Conservation (phyloP, 2,329 filamentous ascomycete species). For the Trichoderma brevicompactum region DNA sequence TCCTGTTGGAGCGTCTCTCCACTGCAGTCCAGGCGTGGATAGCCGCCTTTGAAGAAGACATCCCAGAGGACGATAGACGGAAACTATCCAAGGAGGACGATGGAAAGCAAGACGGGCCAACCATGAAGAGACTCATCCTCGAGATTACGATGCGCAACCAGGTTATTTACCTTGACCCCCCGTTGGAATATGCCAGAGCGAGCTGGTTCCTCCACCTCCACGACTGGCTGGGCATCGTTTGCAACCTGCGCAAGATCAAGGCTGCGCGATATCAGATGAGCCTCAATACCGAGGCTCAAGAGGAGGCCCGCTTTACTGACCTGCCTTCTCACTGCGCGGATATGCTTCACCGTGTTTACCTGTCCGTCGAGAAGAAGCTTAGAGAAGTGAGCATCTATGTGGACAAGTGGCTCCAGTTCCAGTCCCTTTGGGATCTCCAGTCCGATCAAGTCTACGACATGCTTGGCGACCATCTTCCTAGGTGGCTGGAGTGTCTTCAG, state of each 20-base stretch:
- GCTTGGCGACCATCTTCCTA: slow-evolving; percentile 85
- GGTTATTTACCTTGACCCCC: slow-evolving; percentile 94
- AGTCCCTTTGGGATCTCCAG: slow-evolving; percentile 97
- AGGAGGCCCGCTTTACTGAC: slow-evolving; percentile 77
- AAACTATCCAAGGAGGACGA: slow-evolving; percentile 55
- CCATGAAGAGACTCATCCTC: slow-evolving; percentile 75
- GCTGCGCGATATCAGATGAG: slow-evolving; percentile 94
- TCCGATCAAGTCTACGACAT: slow-evolving; percentile 93
- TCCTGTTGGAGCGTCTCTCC: slow-evolving; percentile 80
- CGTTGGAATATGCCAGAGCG: slow-evolving; percentile 86
- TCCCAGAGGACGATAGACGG: slow-evolving; percentile 56
- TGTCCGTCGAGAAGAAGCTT: slow-evolving; percentile 81
- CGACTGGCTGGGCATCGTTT: slow-evolving; percentile 89
- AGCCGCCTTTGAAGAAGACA: slow-evolving; percentile 73
- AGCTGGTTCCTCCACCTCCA: slow-evolving; percentile 94
- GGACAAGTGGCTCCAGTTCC: slow-evolving; percentile 98
- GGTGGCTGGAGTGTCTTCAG: slow-evolving; percentile 94
- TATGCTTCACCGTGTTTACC: slow-evolving; percentile 78
- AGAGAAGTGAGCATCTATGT: slow-evolving; percentile 82
- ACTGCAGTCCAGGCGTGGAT: slow-evolving; percentile 88
- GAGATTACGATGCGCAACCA: slow-evolving; percentile 98
- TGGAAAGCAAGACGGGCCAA: slow-evolving; percentile 59
- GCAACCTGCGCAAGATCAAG: slow-evolving; percentile 91
- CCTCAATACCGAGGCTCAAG: slow-evolving; percentile 67
- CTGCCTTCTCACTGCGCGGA: slow-evolving; percentile 83